Conservation (phyloP, 2,329 filamentous ascomycete species). For the Myriangium duriaei region DNA sequence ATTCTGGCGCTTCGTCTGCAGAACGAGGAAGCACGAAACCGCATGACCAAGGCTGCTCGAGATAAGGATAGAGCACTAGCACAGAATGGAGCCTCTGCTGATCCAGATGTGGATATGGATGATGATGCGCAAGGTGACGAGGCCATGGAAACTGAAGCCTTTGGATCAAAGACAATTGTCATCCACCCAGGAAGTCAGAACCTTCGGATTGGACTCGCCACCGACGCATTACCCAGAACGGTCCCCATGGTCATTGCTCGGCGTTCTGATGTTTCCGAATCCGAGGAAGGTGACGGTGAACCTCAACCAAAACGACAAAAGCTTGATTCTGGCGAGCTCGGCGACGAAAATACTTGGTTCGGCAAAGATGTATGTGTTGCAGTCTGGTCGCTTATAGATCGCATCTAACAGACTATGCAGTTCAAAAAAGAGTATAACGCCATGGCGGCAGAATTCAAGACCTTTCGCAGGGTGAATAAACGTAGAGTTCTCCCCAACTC, state of each 20-base stretch:
- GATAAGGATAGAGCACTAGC: conserved; percentile 79
- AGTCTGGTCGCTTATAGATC: too few relatives aligned
- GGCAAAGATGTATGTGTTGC: conserved; percentile 66
- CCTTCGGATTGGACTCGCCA: conserved; percentile 85
- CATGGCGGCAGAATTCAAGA: conserved; percentile 76
- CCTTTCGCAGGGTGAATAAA: conserved; percentile 86
- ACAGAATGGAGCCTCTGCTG: conserved; percentile 52
- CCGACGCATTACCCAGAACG: conserved; percentile 85
- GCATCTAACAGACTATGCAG: conserved; percentile 23
- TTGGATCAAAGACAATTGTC: conserved; percentile 83
- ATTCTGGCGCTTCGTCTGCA: conserved; percentile 79
- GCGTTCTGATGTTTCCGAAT: conserved; percentile 65
- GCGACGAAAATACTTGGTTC: conserved; percentile 65
- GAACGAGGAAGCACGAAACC: conserved; percentile 72
- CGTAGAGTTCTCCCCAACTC: conserved; percentile 93
- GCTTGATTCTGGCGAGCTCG: conserved; percentile 47
- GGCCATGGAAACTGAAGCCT: conserved; percentile 39
- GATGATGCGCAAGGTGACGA: conserved; percentile 41
- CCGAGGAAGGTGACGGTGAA: conserved; percentile 67
- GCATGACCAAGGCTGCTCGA: conserved; percentile 72
- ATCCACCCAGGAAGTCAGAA: conserved; percentile 96
- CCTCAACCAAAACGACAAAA: conserved; percentile 59
- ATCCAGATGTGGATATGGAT: conserved; percentile 44
- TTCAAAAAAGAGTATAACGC: conserved; percentile 58
- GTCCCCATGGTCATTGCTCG: conserved; percentile 86